Percentiles rank a stretch among this genome's conserved stretches.
Conservation (phyloP, 495 filamentous ascomycete genomes). For the Ramalina peruviana region DNA sequence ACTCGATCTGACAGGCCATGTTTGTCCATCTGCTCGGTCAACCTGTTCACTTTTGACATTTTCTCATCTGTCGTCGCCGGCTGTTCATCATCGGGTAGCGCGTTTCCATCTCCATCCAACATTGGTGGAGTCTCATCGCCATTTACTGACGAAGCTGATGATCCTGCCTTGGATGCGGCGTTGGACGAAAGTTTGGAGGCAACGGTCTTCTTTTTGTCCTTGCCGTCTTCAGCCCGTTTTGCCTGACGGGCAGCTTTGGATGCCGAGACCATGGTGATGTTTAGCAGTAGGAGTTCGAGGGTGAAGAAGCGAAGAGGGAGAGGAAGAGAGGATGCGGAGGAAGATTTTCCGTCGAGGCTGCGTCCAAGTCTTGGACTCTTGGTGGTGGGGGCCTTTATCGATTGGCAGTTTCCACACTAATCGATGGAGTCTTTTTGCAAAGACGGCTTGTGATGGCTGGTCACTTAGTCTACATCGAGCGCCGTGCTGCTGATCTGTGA, state of each 20-base stretch:
- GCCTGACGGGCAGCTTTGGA: constrained; percentile 96
- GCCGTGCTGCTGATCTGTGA: too few species aligned
- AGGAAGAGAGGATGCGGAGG: not conserved
- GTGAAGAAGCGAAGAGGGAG: not conserved
- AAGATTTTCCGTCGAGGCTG: not conserved
- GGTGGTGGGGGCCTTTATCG: not conserved
- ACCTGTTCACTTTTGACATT: constrained; percentile 68
- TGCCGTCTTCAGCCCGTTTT: constrained; percentile 71
- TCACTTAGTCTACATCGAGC: too few species aligned
- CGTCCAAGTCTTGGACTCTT: not conserved
- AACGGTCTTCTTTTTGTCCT: constrained; percentile 64
- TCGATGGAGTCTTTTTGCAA: too few species aligned
- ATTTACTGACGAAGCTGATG: constrained; percentile 50
- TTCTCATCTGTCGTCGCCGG: constrained; percentile 58
- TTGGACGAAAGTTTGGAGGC: constrained; percentile 54
- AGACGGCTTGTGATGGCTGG: too few species aligned
- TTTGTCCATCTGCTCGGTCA: constrained; percentile 82
- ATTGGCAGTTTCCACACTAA: not conserved
- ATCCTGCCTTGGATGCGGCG: constrained; percentile 47
- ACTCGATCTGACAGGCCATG: constrained; percentile 94
- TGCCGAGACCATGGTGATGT: constrained; percentile 63
- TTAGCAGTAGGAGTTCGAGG: not conserved
- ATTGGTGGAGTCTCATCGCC: constrained; percentile 52
- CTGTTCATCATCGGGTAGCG: constrained; percentile 42
- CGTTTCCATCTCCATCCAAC: constrained; percentile 45